Evolutionary conservation across 2,329 filamentous ascomycete species (phyloP).

Genomic region (Aphanocladium album): DNA sequence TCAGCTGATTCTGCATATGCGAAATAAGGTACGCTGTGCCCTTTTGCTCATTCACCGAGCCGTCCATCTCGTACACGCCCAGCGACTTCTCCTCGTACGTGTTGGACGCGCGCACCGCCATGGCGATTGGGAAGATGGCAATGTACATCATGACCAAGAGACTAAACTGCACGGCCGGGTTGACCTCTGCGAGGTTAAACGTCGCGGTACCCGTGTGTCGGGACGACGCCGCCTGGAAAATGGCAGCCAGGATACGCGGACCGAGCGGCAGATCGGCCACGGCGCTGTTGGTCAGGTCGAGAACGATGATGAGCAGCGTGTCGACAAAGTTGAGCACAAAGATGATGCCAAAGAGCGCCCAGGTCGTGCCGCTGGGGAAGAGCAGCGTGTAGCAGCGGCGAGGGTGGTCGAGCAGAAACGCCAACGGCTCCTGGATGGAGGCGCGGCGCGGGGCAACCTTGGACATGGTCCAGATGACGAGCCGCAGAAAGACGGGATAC

Average conservation of each 20-base stretch:
- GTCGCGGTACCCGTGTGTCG: slow-evolving; percentile 45
- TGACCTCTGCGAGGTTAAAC: slow-evolving; percentile 45
- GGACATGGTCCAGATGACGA: slow-evolving; percentile 53
- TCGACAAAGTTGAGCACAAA: slow-evolving; percentile 50
- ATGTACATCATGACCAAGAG: slow-evolving; percentile 65
- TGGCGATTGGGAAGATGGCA: slow-evolving; percentile 55
- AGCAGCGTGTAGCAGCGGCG: slow-evolving; percentile 58
- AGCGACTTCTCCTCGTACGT: slow-evolving; percentile 58
- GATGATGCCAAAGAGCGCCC: slow-evolving; percentile 49
- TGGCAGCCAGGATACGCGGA: slow-evolving; percentile 47
- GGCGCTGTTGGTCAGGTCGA: slow-evolving; percentile 47
- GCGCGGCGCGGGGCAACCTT: slow-evolving; percentile 38
- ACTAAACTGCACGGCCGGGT: slow-evolving; percentile 51
- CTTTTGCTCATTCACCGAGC: slow-evolving; percentile 23
- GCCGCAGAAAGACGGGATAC: slow-evolving; percentile 54
- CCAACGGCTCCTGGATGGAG: slow-evolving; percentile 38
- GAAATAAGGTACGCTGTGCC: slow-evolving; percentile 26
- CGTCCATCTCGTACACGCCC: slow-evolving; percentile 48
- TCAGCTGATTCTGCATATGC: slow-evolving; percentile 34
- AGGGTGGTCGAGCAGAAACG: slow-evolving; percentile 58
- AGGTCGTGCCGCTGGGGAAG: slow-evolving; percentile 56
- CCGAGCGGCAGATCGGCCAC: slow-evolving; percentile 41
- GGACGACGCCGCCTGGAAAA: slow-evolving; percentile 52
- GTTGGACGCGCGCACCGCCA: slow-evolving; percentile 55
- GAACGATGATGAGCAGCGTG: slow-evolving; percentile 47